Percentiles rank a stretch among this genome's conserved stretches.
phyloP scores from a whole-genome alignment of 257 asterid genomes.

The Plectranthus barbatus region DNA sequence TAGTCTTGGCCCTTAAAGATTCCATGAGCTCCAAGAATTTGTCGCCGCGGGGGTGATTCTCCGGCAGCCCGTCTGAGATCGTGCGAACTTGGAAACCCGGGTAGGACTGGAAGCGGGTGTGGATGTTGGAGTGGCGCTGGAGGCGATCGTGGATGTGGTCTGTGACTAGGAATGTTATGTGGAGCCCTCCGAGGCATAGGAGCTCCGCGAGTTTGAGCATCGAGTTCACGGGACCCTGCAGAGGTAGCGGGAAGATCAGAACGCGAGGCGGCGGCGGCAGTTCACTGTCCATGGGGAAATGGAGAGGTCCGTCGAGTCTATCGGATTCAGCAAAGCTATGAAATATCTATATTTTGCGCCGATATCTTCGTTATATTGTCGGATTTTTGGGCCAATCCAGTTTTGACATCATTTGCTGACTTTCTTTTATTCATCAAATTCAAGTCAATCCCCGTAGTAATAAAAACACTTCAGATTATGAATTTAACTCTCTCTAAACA shows the following conservation, averaged over 20 bases:
- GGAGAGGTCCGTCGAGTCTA: background rate
- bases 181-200: conserved; percentile 33
- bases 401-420: too few relatives aligned
- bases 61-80: conserved; percentile 50
- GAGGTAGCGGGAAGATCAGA: conserved; percentile 56
- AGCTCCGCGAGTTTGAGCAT: conserved; percentile 64
- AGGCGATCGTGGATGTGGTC: conserved; percentile 43
- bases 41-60: conserved; percentile 38
- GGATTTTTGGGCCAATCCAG: background rate
- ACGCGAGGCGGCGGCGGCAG: conserved; percentile 27
- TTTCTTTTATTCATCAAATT: too few relatives aligned
- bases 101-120: conserved; percentile 30
- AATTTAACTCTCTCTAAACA: too few relatives aligned
- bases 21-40: conserved; percentile 36
- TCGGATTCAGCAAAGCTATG: background rate
- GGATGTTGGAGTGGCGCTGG: conserved; percentile 27
- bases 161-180: conserved; percentile 45
- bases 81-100: conserved; percentile 35
- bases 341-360: background rate
- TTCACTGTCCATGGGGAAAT: conserved; percentile 8
- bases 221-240: conserved; percentile 64
- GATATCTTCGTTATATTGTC: background rate
- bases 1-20: conserved; percentile 28
- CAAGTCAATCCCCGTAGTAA: too few relatives aligned
- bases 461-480: too few relatives aligned